Conservation (phyloP, 805 yeast species). For the Candida dajiaensis region DNA sequence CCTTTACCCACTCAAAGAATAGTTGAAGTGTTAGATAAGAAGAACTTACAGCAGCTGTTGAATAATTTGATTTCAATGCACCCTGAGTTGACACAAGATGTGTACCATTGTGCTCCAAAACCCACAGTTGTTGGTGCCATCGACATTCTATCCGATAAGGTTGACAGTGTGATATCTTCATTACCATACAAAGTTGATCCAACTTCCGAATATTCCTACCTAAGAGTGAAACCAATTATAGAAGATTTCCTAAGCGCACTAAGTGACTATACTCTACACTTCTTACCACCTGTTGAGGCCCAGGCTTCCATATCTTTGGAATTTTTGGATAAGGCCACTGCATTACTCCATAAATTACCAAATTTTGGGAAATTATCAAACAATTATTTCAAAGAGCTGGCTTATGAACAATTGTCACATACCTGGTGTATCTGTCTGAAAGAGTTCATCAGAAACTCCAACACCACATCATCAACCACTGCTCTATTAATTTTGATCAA, state of each 20-base stretch:
- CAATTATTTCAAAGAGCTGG: constrained; percentile 38
- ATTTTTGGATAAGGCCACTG: constrained; percentile 58
- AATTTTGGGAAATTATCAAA: constrained; percentile 46
- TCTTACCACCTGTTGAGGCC: constrained; percentile 64
- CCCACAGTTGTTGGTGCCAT: constrained; percentile 51
- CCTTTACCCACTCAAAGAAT: constrained; percentile 57
- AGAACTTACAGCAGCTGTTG: constrained; percentile 47
- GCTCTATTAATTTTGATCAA: constrained; percentile 33
- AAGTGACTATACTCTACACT: constrained; percentile 67
- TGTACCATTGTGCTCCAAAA: constrained; percentile 47
- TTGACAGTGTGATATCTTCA: constrained; percentile 34
- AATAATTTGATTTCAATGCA: constrained; percentile 47
- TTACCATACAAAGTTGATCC: constrained; percentile 76
- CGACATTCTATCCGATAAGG: constrained; percentile 38
- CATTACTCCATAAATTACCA: constrained; percentile 58
- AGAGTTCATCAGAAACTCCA: constrained; percentile 22
- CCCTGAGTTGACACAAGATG: constrained; percentile 53
- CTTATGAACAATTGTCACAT: constrained; percentile 55
- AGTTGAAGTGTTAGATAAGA: constrained; percentile 61
- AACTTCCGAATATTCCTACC: constrained; percentile 67
- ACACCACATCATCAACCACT: constrained; percentile 21
- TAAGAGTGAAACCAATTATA: constrained; percentile 62
- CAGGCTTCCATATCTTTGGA: constrained; percentile 46
- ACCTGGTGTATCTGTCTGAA: constrained; percentile 49
- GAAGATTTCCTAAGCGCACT: constrained; percentile 66